Evolutionary conservation across 139 green algal genomes (phyloP), one percentile per base, ranked within the genome.

Genomic region (Asterochloris erici): DNA sequence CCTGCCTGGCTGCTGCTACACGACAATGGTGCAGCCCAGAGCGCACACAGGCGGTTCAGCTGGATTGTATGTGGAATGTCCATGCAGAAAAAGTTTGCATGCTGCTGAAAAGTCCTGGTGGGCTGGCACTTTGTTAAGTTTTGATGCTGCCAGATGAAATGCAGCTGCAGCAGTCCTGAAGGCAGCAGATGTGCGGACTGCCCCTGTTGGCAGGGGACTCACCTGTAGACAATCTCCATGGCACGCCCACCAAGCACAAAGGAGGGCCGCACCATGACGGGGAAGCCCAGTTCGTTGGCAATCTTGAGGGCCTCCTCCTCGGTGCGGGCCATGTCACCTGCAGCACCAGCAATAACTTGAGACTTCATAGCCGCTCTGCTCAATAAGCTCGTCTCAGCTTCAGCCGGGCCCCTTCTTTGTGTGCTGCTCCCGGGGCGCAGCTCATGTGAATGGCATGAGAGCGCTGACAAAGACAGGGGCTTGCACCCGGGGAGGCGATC

Each of bases 221-320:
- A 86, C 83, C 77, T 82, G 90, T 98, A 98, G 23, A 99, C 94
- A 83, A 99, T 97, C 90, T 99, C 97, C 97, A 99, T 99, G 12
- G 96, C 96, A 27, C 97, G 91, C 2, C 97, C 97, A 73, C 97
- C 97, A 80, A 99, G 92, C 85, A 99, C 97, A 81, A 98, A 99
- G 24, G 88, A 95, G 19, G 97, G 97, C 27, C 97, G 92, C 81
- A 99, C 96, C 96, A 99, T 98, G 75, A 98, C 95, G 0, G 97
- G 97, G 90, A 98, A 99, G 71, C 95, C 94, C 73, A 99, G 90
- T 74, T 85, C 70, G 26, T 93, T 79, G 9, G 97, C 96, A 75
- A 94, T 90, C 0, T 60, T 84, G 68, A 97, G 80, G 13, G 97
- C 97, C 85, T 96, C 93, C 29, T 81, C 85, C 87, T 98, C 92